A percentile compares a stretch with the other conserved stretches of the same genome.
These are phyloP conservation scores for Castanea mollissima DNA, from an alignment of 306 rosid species.

Conservation along the genomic window DNA sequence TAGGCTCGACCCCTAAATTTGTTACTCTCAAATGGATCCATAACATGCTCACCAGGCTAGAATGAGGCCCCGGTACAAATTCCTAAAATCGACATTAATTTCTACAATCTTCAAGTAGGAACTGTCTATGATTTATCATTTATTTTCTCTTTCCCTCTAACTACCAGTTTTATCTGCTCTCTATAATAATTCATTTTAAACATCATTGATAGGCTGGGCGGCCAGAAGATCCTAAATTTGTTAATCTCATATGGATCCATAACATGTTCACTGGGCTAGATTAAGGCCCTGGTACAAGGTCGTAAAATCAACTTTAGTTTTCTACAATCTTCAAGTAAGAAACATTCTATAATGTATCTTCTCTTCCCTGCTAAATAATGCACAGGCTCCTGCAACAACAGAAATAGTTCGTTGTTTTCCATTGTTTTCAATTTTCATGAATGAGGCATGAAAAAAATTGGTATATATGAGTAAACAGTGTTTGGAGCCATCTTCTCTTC, in stretches of 20 bases:
- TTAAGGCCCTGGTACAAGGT: not conserved
- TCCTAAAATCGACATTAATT: not conserved
- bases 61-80: not conserved
- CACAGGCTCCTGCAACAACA: not conserved
- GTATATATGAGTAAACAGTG: not conserved
- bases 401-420: not conserved
- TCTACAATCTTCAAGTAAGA: not conserved
- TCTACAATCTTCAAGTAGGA: not conserved
- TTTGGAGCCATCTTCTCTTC: not conserved
- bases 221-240: not conserved
- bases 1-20: not conserved
- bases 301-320: not conserved
- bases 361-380: not conserved
- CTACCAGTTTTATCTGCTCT: not conserved
- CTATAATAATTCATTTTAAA: not conserved
- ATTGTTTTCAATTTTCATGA: not conserved
- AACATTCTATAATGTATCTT: not conserved
- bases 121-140: not conserved
- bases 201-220: not conserved
- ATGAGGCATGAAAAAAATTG: not conserved
- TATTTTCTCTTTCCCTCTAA: not conserved
- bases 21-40: not conserved
- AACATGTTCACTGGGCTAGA: not conserved
- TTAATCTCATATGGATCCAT: not conserved
- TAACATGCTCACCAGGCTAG: not conserved